phyloP scores from a whole-genome alignment of 345 rosid genomes.

The Lepidium sativum region DNA sequence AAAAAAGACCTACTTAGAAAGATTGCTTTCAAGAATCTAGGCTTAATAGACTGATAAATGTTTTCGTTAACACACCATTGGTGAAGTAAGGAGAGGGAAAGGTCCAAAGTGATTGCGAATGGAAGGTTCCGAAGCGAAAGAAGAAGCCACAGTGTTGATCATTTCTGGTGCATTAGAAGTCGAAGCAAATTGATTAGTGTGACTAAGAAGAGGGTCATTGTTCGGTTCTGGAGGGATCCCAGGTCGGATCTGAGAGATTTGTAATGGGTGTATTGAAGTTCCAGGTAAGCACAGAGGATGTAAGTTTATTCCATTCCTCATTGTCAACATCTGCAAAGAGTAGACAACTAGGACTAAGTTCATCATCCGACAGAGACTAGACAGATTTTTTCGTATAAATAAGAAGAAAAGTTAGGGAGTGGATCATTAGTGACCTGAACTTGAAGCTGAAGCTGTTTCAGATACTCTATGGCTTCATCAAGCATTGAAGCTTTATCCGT shows the following conservation, averaged over 20 bases:
- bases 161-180: slow-evolving; percentile 31
- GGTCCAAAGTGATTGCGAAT: slow-evolving; percentile 42
- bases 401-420: no score
- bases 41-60: background rate
- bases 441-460: slow-evolving; percentile 95
- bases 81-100: slow-evolving; percentile 33
- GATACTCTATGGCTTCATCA: slow-evolving; percentile 89
- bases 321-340: slow-evolving; percentile 55
- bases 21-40: background rate
- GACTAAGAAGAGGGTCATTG: slow-evolving; percentile 24
- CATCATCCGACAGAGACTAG: background rate
- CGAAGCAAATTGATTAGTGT: slow-evolving; percentile 33
- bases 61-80: slow-evolving; percentile 33
- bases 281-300: slow-evolving; percentile 63
- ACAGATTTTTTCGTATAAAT: background rate
- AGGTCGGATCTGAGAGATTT: slow-evolving; percentile 24
- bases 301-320: slow-evolving; percentile 70
- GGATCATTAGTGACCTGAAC: slow-evolving; percentile 51
- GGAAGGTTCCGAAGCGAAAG: slow-evolving; percentile 52
- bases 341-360: background rate
- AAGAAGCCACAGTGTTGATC: slow-evolving; percentile 27
- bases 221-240: slow-evolving; percentile 31
- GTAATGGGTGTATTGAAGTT: slow-evolving; percentile 39
- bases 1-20: background rate
- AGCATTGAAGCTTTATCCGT: slow-evolving; percentile 97